These are phyloP conservation scores for Debaryomycetaceae sp. DNA, from an alignment of 1,139 yeast species.

Conservation along the genomic window DNA sequence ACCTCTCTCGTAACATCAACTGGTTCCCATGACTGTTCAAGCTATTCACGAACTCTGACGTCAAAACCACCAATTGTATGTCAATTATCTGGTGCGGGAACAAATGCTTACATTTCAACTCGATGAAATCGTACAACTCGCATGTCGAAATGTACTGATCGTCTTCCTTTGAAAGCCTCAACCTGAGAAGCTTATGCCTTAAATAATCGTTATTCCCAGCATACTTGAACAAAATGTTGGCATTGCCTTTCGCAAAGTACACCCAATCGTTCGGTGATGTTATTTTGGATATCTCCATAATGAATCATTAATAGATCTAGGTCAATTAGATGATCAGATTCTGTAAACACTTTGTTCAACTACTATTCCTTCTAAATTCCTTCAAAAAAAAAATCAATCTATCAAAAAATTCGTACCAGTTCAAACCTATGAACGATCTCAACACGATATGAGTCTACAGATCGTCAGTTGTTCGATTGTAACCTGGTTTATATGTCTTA, in stretches of 20 bases:
- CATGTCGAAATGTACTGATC: slow-evolving; percentile 42
- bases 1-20: slow-evolving; percentile 36
- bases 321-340: background rate
- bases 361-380: background rate
- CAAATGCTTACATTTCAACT: slow-evolving; percentile 37
- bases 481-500: background rate
- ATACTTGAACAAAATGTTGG: slow-evolving; percentile 43
- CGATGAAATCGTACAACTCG: slow-evolving; percentile 42
- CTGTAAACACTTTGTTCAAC: background rate
- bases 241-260: slow-evolving; percentile 45
- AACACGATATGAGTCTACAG: background rate
- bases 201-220: slow-evolving; percentile 36
- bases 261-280: slow-evolving; percentile 42
- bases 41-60: slow-evolving; percentile 29
- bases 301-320: background rate
- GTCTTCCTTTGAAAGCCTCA: slow-evolving; percentile 34
- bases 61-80: slow-evolving; percentile 36
- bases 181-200: slow-evolving; percentile 33
- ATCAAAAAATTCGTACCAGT: background rate
- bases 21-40: slow-evolving; percentile 26
- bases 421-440: background rate
- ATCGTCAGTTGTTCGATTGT: background rate
- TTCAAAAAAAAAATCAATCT: no score
- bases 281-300: slow-evolving; percentile 42
- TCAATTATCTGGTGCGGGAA: slow-evolving; percentile 40